Evolutionary conservation across 2,329 filamentous ascomycete species (phyloP).

Genomic region (Aspergillus oerlinghausenensis): DNA sequence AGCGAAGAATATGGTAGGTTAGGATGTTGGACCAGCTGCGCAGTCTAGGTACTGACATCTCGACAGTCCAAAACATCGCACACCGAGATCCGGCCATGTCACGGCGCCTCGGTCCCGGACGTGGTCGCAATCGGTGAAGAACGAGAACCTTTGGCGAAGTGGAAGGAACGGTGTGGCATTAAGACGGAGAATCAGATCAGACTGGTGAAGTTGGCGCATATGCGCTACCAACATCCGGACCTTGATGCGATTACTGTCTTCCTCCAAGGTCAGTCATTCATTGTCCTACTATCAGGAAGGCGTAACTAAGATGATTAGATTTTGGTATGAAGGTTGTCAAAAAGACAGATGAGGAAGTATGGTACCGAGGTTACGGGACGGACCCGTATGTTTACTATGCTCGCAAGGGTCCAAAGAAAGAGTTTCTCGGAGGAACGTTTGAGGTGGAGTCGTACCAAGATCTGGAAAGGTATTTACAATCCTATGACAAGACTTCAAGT

Average conservation of each 20-base stretch:
- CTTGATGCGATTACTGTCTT: slow-evolving; percentile 42
- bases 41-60: background rate
- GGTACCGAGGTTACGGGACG: slow-evolving; percentile 18
- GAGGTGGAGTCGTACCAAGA: slow-evolving; percentile 40
- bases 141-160: slow-evolving; percentile 12
- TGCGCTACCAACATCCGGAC: slow-evolving; percentile 53
- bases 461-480: slow-evolving; percentile 34
- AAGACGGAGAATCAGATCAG: slow-evolving; percentile 45
- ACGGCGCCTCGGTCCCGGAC: slow-evolving; percentile 15
- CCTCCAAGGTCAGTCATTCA: slow-evolving; percentile 8
- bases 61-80: background rate
- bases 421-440: slow-evolving; percentile 39
- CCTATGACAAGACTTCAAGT: background rate
- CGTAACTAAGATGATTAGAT: slow-evolving; percentile 19
- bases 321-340: slow-evolving; percentile 36
- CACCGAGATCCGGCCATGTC: background rate
- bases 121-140: slow-evolving; percentile 15
- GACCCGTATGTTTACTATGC: slow-evolving; percentile 22
- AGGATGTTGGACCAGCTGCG: background rate
- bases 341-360: slow-evolving; percentile 19
- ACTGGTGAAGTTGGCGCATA: slow-evolving; percentile 47
- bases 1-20: background rate
- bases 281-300: background rate
- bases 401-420: slow-evolving; percentile 11
- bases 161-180: slow-evolving; percentile 30